phyloP scores from a whole-genome alignment of 768 basidiomycete species.

The Boletus rubescentipes region DNA sequence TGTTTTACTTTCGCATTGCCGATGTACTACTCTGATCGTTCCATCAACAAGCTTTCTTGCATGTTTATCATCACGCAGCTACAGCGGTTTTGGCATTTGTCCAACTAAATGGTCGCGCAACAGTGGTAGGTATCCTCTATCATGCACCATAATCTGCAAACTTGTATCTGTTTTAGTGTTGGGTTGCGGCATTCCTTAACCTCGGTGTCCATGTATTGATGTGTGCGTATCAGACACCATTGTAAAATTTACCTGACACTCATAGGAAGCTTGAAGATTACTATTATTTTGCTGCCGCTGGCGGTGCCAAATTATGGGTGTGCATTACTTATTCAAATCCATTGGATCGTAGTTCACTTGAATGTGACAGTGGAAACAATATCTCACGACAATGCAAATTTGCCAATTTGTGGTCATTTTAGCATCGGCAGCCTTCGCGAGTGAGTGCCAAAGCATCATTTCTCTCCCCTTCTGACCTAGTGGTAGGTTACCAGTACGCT shows the following conservation, averaged over 20 bases:
- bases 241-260: not conserved
- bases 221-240: slow-evolving; percentile 57
- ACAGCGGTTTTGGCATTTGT: slow-evolving; percentile 91
- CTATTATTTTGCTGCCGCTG: slow-evolving; percentile 96
- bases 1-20: slow-evolving; percentile 6
- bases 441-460: slow-evolving; percentile 5
- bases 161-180: slow-evolving; percentile 55
- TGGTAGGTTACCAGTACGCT: slow-evolving; percentile 18
- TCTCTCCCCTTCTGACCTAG: not conserved
- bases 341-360: not conserved
- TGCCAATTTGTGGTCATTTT: slow-evolving; percentile 23
- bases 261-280: slow-evolving; percentile 59
- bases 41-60: slow-evolving; percentile 71
- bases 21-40: slow-evolving; percentile 1
- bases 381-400: slow-evolving; percentile 26
- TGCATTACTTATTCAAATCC: not conserved
- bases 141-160: not conserved
- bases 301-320: slow-evolving; percentile 34
- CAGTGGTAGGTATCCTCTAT: slow-evolving; percentile 59
- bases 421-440: slow-evolving; percentile 1
- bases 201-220: slow-evolving; percentile 91
- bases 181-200: slow-evolving; percentile 89
- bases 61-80: slow-evolving; percentile 97
- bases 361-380: slow-evolving; percentile 21
- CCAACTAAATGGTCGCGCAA: slow-evolving; percentile 87